Evolutionary conservation across 495 filamentous ascomycete species (phyloP).

Genomic region (Neurospora sp.): DNA sequence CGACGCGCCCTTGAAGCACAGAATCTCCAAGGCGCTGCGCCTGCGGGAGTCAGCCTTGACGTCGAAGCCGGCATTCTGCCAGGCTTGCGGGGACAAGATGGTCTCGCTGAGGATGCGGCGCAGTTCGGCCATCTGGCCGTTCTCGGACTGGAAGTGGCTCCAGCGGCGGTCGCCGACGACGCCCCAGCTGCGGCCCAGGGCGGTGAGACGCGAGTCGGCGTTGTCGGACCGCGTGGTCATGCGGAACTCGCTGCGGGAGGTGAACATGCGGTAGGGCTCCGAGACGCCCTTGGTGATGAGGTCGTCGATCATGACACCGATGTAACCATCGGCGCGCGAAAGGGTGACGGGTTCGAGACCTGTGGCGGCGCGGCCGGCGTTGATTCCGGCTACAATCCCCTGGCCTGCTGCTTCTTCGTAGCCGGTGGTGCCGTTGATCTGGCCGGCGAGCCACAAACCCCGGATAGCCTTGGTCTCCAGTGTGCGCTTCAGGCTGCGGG

Average conservation of each 20-base stretch:
- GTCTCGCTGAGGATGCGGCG: conserved; percentile 46
- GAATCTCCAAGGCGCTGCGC: conserved; percentile 65
- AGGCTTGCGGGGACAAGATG: conserved; percentile 45
- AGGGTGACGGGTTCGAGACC: conserved; percentile 54
- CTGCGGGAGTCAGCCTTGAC: conserved; percentile 48
- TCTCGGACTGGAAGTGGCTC: conserved; percentile 53
- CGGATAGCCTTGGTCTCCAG: conserved; percentile 88
- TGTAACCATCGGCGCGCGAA: conserved; percentile 82
- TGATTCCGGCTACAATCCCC: conserved; percentile 85
- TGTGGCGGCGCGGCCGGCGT: conserved; percentile 73
- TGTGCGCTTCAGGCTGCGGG: conserved; percentile 71
- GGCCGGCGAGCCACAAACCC: conserved; percentile 86
- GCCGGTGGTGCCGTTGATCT: conserved; percentile 97
- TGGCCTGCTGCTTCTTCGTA: conserved; percentile 97
- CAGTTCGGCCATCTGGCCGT: conserved; percentile 54
- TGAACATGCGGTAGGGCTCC: conserved; percentile 99
- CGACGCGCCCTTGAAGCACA: conserved; percentile 50
- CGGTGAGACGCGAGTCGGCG: conserved; percentile 79
- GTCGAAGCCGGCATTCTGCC: conserved; percentile 60
- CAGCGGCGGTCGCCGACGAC: conserved; percentile 74
- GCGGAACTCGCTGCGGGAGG: conserved; percentile 87
- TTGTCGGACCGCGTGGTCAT: conserved; percentile 89
- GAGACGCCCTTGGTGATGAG: conserved; percentile 94
- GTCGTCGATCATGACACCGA: conserved; percentile 98
- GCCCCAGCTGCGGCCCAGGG: conserved; percentile 63